Percentiles rank a stretch among this genome's conserved stretches.
These are phyloP conservation scores for Cercospora sp. DNA, from an alignment of 2,329 filamentous ascomycete species.

Conservation along the genomic window DNA sequence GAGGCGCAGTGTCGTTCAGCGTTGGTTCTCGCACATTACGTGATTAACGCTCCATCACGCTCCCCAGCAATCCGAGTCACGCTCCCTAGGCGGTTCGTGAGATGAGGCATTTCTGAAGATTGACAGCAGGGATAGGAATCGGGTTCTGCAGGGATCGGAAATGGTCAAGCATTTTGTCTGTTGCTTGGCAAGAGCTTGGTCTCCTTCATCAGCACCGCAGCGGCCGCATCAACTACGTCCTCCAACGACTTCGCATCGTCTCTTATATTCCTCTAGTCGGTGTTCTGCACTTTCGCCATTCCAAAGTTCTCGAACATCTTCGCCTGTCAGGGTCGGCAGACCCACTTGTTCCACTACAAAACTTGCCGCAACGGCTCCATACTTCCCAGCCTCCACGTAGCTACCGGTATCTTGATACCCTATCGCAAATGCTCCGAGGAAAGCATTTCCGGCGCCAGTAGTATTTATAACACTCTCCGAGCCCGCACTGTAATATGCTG, in stretches of 20 bases:
- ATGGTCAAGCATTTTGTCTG: neutral
- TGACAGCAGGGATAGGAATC: neutral
- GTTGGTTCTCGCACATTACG: no score
- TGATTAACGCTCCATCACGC: no score
- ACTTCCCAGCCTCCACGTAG: conserved; percentile 27
- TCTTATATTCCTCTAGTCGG: conserved; percentile 37
- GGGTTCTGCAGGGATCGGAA: neutral
- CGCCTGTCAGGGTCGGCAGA: conserved; percentile 43
- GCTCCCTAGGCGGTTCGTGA: no score
- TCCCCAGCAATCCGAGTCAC: no score
- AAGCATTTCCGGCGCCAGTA: conserved; percentile 36
- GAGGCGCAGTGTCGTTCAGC: no score
- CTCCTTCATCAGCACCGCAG: neutral
- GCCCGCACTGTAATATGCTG: conserved; percentile 22
- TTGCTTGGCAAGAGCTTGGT: conserved; percentile 4
- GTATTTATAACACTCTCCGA: conserved; percentile 29
- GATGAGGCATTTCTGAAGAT: conserved; percentile 3
- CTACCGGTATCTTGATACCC: conserved; percentile 26
- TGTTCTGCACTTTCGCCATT: conserved; percentile 46
- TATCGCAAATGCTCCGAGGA: conserved; percentile 32
- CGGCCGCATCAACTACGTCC: neutral
- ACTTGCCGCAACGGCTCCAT: conserved; percentile 33
- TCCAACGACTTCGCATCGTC: neutral
- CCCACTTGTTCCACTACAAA: conserved; percentile 33
- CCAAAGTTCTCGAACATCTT: conserved; percentile 46